phyloP scores from a whole-genome alignment of 306 rosid genomes.

The Cyclanthera cordifolia region DNA sequence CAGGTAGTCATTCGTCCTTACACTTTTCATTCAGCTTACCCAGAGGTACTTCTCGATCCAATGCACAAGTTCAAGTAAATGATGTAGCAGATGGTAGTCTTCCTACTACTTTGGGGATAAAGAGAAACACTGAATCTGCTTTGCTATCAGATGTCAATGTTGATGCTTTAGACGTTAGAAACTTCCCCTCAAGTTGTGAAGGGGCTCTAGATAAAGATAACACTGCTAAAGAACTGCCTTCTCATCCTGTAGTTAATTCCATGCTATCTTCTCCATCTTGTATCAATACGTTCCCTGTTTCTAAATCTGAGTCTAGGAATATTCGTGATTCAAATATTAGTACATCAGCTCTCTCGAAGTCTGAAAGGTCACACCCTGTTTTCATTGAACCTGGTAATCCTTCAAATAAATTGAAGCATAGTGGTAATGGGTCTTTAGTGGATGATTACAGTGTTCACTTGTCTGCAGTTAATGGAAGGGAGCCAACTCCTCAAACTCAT shows the following conservation, averaged over 20 bases:
- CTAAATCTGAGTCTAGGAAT: constrained; percentile 16
- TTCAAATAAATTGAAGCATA: constrained; percentile 20
- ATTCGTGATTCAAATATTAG: constrained; percentile 27
- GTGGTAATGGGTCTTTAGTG: constrained; percentile 15
- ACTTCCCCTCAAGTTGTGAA: constrained; percentile 20
- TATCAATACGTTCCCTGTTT: constrained; percentile 16
- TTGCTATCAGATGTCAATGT: constrained; percentile 20
- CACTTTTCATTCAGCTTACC: constrained; percentile 27
- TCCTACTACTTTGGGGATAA: constrained; percentile 17
- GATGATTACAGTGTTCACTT: constrained; percentile 19
- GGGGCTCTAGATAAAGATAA: constrained; percentile 16
- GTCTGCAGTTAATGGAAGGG: constrained; percentile 26
- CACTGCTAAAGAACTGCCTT: constrained; percentile 14
- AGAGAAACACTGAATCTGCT: constrained; percentile 20
- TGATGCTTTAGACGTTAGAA: constrained; percentile 21
- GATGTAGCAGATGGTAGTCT: constrained; percentile 19
- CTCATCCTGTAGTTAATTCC: constrained; percentile 26
- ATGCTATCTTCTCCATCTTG: constrained; percentile 22
- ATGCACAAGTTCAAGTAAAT: constrained; percentile 21
- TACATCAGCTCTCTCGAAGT: constrained; percentile 21
- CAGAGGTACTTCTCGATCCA: constrained; percentile 24
- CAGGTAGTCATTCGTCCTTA: constrained; percentile 30
- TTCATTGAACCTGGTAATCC: constrained; percentile 17
- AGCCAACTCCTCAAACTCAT: constrained; percentile 19
- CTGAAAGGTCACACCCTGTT: constrained; percentile 29